These are phyloP conservation scores for Huntiella moniliformis DNA, from an alignment of 2,329 filamentous ascomycete species.

Conservation along the genomic window DNA sequence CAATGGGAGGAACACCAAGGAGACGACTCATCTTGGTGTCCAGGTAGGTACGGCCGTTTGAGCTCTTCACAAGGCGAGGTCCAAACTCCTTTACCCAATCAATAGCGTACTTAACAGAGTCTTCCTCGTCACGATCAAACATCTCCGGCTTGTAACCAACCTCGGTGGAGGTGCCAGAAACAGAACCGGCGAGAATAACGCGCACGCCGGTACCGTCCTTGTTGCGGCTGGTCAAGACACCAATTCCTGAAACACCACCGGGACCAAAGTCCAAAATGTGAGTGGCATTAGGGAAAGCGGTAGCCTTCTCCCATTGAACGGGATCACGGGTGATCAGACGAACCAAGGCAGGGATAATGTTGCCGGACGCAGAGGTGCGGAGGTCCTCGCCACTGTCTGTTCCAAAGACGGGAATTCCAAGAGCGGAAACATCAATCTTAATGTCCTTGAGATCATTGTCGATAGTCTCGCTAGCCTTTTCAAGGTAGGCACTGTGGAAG, in stretches of 20 bases:
- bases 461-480: slow-evolving; percentile 63
- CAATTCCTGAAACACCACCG: slow-evolving; percentile 88
- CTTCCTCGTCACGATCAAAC: slow-evolving; percentile 87
- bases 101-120: slow-evolving; percentile 83
- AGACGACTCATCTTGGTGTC: slow-evolving; percentile 92
- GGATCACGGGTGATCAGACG: slow-evolving; percentile 88
- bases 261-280: slow-evolving; percentile 95
- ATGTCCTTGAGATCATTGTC: slow-evolving; percentile 75
- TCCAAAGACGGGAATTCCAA: slow-evolving; percentile 76
- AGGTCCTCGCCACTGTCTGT: slow-evolving; percentile 80
- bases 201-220: slow-evolving; percentile 97
- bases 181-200: slow-evolving; percentile 84
- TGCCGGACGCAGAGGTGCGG: slow-evolving; percentile 46
- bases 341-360: slow-evolving; percentile 71
- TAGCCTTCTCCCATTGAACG: slow-evolving; percentile 93
- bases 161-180: slow-evolving; percentile 75
- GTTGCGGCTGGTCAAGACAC: slow-evolving; percentile 91
- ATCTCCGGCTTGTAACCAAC: slow-evolving; percentile 96
- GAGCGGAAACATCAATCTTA: slow-evolving; percentile 49
- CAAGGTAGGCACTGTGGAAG: slow-evolving; percentile 92
- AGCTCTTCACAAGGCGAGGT: slow-evolving; percentile 78
- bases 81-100: slow-evolving; percentile 98
- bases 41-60: slow-evolving; percentile 73
- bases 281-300: slow-evolving; percentile 73
- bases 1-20: slow-evolving; percentile 65